These are phyloP conservation scores for Aspergillus awamori DNA, from an alignment of 2,329 filamentous ascomycete species.

Conservation along the genomic window DNA sequence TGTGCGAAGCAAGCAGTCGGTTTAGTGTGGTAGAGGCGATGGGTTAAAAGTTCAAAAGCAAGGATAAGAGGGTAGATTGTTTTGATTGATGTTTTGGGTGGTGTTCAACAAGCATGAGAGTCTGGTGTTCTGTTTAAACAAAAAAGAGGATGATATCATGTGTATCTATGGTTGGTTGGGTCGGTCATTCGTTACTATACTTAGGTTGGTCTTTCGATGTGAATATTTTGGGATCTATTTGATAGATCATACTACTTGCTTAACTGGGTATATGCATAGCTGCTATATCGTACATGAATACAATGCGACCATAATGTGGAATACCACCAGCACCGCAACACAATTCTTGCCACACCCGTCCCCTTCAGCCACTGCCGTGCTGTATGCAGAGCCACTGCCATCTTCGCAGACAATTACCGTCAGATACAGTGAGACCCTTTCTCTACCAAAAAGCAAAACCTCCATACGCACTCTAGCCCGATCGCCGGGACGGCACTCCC, in stretches of 20 bases:
- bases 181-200: conserved; percentile 9
- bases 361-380: no score
- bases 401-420: no score
- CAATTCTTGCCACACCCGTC: neutral
- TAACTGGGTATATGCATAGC: no score
- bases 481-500: no score
- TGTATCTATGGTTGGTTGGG: neutral
- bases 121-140: conserved; percentile 29
- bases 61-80: neutral
- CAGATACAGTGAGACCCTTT: no score
- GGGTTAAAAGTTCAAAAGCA: conserved; percentile 5
- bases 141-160: conserved; percentile 2
- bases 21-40: conserved; percentile 10
- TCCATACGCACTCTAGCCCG: no score
- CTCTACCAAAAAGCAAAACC: no score
- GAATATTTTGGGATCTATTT: neutral
- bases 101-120: conserved; percentile 26
- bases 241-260: neutral
- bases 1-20: conserved; percentile 26
- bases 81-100: conserved; percentile 16
- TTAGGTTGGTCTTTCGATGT: neutral
- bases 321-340: no score
- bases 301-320: no score
- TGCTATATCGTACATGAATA: no score
- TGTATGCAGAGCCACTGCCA: no score